A percentile compares a stretch with the other conserved stretches of the same genome.
These are phyloP conservation scores for Trichopus zeylanicus DNA, from an alignment of 116 monocot genomes.

Conservation along the genomic window DNA sequence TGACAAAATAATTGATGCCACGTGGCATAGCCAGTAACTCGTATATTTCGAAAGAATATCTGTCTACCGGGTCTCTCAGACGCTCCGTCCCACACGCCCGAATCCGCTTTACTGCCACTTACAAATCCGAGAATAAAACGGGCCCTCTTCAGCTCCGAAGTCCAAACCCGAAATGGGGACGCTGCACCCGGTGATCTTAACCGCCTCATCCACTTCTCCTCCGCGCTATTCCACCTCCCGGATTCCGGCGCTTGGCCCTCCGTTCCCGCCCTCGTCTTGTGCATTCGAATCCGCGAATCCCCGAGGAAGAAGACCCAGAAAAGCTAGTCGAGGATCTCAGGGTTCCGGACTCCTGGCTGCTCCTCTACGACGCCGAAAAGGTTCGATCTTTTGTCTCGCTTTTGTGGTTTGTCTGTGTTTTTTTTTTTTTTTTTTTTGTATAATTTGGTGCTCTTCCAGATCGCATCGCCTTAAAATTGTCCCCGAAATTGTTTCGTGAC, in stretches of 20 bases:
- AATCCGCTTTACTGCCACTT: neutral
- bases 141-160: too few species aligned
- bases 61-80: too few species aligned
- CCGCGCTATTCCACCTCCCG: neutral
- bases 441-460: too few species aligned
- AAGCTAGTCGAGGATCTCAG: constrained; percentile 23
- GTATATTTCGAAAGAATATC: too few species aligned
- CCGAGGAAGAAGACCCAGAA: constrained; percentile 8
- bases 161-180: constrained; percentile 1
- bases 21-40: too few species aligned
- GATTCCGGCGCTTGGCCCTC: neutral
- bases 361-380: constrained; percentile 28
- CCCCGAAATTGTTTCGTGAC: too few species aligned
- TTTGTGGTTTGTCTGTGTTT: too few species aligned
- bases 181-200: neutral
- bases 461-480: too few species aligned
- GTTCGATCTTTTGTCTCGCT: neutral
- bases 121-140: too few species aligned
- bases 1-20: too few species aligned
- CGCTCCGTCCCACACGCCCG: too few species aligned
- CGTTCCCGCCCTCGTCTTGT: neutral
- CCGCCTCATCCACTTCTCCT: neutral
- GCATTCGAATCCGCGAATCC: neutral
- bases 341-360: constrained; percentile 36
- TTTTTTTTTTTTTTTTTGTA: too few species aligned